phyloP scores from a whole-genome alignment of 1,139 yeast species.

The Kluyveromyces marxianus region DNA sequence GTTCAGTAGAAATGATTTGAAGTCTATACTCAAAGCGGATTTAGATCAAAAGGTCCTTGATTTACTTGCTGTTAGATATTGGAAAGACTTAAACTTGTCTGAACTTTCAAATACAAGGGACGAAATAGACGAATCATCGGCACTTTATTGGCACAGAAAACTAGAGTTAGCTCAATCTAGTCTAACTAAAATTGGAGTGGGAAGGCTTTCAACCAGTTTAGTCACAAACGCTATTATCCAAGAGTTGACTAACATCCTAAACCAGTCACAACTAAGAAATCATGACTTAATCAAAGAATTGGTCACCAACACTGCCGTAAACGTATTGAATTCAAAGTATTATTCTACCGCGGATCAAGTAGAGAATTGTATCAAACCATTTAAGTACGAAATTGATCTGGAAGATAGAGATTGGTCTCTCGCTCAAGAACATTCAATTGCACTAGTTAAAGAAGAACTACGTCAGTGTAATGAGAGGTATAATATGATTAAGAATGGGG shows the following conservation, averaged over 20 bases:
- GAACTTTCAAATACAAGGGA: constrained; percentile 21
- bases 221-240: constrained; percentile 73
- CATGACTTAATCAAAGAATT: constrained; percentile 81
- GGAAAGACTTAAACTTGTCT: constrained; percentile 53
- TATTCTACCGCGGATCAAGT: constrained; percentile 97
- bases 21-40: constrained; percentile 70
- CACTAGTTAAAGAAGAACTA: constrained; percentile 72
- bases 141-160: constrained; percentile 81
- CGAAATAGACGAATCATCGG: constrained; percentile 42
- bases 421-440: constrained; percentile 72
- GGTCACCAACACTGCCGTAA: constrained; percentile 76
- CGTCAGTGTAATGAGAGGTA: constrained; percentile 70
- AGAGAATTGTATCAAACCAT: constrained; percentile 95
- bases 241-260: constrained; percentile 60
- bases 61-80: constrained; percentile 79
- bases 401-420: constrained; percentile 91
- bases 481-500: constrained; percentile 52
- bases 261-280: constrained; percentile 61
- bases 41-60: constrained; percentile 86
- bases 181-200: constrained; percentile 87
- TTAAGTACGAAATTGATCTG: constrained; percentile 91
- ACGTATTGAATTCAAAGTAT: constrained; percentile 69
- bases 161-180: constrained; percentile 77
- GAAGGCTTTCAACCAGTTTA: constrained; percentile 76
- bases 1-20: constrained; percentile 77